Base-by-base conservation (phyloP, 31 red algal genomes). In the Bonnemaisonia californica region DNA sequence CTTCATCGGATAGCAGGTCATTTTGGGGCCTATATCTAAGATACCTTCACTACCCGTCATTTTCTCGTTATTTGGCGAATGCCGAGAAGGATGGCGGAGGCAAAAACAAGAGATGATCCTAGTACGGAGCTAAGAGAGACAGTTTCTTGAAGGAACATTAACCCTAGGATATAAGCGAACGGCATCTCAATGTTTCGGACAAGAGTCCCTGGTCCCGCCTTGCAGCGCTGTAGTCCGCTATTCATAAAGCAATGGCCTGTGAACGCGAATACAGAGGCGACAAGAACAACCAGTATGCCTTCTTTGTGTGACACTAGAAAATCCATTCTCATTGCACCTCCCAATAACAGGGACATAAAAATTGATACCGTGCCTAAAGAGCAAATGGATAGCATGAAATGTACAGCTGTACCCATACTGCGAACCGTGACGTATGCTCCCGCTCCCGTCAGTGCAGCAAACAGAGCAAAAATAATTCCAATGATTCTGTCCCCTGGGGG, bases 151-250 rank as follows among this genome's bases (percentile, higher is more conserved):
- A 89, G 76, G 60, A 89, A 41, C 18, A 89, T 26, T 29, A 89
- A 23, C 28, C 76, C 76, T 4, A 65, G 34, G 40, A 54, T 16
- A 40, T 89, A 89, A 24, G 64, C 54, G 3, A 79, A 29, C 22
- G 85, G 85, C 18, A 80, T 64, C 36, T 89, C 85, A 36, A 89
- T 30, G 40, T 89, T 89, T 57, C 76, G 76, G 35, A 89, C 37
- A 18, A 89, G 48, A 11, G 71, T 72, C 22, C 64, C 85, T 18
- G 63, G 66, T 0, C 85, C 85, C 29, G 76, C 85, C 3, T 40
- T 66, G 54, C 85, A 74, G 18, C 24, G 35, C 42, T 89, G 75
- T 21, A 89, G 76, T 13, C 75, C 85, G 29, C 40, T 71, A 51
- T 73, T 89, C 27, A 89, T 62, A 40, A 65, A 80, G 13, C 29